Conservation (phyloP, 495 filamentous ascomycete genomes). For the Evernia prunastri region DNA sequence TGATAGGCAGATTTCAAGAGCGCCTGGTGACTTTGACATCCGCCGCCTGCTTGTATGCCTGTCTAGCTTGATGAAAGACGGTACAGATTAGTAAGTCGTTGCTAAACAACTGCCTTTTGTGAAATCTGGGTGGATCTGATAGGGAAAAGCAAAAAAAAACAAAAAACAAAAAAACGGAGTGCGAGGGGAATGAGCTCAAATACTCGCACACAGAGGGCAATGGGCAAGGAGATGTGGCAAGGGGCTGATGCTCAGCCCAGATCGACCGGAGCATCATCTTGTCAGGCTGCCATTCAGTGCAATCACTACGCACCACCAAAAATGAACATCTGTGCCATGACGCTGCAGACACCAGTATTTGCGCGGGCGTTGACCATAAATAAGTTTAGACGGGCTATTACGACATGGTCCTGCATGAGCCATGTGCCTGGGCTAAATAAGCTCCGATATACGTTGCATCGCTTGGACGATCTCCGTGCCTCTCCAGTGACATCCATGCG, state of each 20-base stretch:
- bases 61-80: constrained; percentile 4
- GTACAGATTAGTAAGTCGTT: neutral
- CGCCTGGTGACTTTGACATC: neutral
- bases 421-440: constrained; percentile 16
- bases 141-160: neutral
- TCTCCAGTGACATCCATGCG: neutral
- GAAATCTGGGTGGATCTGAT: too few species aligned
- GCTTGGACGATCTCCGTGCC: constrained; percentile 1
- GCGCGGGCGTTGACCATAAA: neutral
- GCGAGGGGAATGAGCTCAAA: constrained; percentile 8
- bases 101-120: neutral
- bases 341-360: neutral
- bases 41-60: constrained; percentile 7
- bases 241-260: constrained; percentile 11
- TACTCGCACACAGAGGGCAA: neutral
- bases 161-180: too few species aligned
- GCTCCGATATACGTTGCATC: constrained; percentile 13
- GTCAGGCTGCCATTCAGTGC: neutral
- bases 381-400: constrained; percentile 1
- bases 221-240: constrained; percentile 17
- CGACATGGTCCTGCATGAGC: constrained; percentile 11
- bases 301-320: neutral
- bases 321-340: neutral
- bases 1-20: constrained; percentile 17
- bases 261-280: neutral